A percentile compares a stretch with the other conserved stretches of the same genome.
Conservation (phyloP, 179 eudicot species). For the Silene vulgaris region DNA sequence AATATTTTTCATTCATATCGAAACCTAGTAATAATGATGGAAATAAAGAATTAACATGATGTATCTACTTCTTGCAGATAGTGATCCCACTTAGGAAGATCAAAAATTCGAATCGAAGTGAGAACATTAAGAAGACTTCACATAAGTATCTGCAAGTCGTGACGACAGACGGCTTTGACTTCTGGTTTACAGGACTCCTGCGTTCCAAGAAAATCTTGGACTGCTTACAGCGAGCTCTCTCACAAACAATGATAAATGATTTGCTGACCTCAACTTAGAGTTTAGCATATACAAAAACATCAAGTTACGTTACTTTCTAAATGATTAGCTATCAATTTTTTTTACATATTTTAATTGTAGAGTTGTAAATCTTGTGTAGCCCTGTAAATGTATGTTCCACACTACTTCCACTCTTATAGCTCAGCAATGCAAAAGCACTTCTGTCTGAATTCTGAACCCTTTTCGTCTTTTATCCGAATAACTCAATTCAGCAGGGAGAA, state of each 20-base stretch:
- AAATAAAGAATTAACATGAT: background rate
- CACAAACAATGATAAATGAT: background rate
- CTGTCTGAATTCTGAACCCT: background rate
- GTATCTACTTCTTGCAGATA: constrained; percentile 3
- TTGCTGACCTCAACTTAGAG: background rate
- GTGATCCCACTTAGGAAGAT: constrained; percentile 41
- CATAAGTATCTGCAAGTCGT: constrained; percentile 49
- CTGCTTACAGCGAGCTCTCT: constrained; percentile 38
- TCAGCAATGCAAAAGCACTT: background rate
- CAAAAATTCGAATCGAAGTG: constrained; percentile 30
- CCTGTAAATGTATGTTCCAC: background rate
- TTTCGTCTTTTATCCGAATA: too few species aligned
- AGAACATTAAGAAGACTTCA: constrained; percentile 32
- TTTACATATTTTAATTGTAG: too few species aligned
- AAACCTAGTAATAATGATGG: constrained; percentile 24
- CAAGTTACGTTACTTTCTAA: too few species aligned
- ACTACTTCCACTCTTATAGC: too few species aligned
- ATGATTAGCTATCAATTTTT: too few species aligned
- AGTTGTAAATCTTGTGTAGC: background rate
- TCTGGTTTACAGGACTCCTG: constrained; percentile 57
- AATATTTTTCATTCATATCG: constrained; percentile 6
- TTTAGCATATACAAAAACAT: too few species aligned
- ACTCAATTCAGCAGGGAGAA: too few species aligned
- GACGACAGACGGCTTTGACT: constrained; percentile 56
- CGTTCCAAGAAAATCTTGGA: constrained; percentile 40